Base-by-base conservation (phyloP, 2,329 filamentous ascomycete genomes). In the Aurifilum marmelostoma region DNA sequence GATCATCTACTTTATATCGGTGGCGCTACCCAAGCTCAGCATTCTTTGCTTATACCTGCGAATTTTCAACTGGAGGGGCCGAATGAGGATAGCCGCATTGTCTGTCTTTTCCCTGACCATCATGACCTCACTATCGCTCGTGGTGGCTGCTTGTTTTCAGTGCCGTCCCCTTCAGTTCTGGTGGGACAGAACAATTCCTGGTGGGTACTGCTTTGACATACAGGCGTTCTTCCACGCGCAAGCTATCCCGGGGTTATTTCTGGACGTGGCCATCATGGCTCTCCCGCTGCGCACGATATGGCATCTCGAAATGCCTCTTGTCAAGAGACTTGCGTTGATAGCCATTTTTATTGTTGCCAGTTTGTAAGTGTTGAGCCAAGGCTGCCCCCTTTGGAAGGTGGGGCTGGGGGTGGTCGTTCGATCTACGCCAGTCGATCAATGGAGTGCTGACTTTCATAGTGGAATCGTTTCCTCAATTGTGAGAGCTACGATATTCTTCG, bases 151-250 rank as follows among this genome's bases (percentile, higher is more conserved):
- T 18, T 70, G 72, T 56, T 71, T 75, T 63, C 78, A 81, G 64
- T 83, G 82, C 73, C 71, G 74, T 8, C 83, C 83, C 0, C 74
- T 84, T 11, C 67, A 75, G 12, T 82, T 78, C 71, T 80, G 80
- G 73, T 86, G 84, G 84, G 67, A 84, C 71, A 75, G 77, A 11
- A 76, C 82, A 60, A 74, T 82, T 66, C 78, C 77, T 29, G 74
- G 74, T 3, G 79, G 81, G 37, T 76, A 75, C 37, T 84, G 82
- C 75, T 74, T 77, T 63, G 67, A 76, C 34, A 67, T 73, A 18
- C 73, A 75, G 47, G 39, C 50, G 2, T 77, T 77, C 65, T 78
- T 75, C 43, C 74, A 76, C 47, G 73, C 69, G 29, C 73, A 74
- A 67, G 71, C 71, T 37, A 69, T 75, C 4, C 74, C 74, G 6